Evolutionary conservation across 2,329 filamentous ascomycete species (phyloP), one percentile per base, ranked within the genome.

Genomic region (Aspergillus bombycis): DNA sequence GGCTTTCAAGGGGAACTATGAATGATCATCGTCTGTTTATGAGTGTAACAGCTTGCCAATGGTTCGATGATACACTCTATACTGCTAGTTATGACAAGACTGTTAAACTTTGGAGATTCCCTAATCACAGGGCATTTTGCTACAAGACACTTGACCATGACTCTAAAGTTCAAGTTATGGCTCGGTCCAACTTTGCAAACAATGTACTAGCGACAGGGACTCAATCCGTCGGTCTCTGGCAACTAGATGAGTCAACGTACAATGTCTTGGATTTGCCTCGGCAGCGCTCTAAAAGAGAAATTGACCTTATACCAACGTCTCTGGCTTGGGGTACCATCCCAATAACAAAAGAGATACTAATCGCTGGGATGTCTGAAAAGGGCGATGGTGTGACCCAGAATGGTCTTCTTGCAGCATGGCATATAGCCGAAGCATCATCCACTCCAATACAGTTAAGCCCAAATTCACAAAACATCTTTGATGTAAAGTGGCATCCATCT

Each of bases 381-480:
- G 70, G 72, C 19, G 71, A 76, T 11, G 75, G 78, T 23, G 63
- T 72, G 2, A 75, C 80, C 21, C 77, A 74, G 7, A 78, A 77
- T 41, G 87, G 87, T 3, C 82, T 87, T 63, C 78, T 87, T 11
- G 82, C 80, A 46, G 66, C 87, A 1, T 89, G 85, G 85, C 80
- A 83, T 64, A 68, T 86, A 3, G 70, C 75, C 16, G 79, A 82
- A 38, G 73, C 77, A 4, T 68, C 73, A 11, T 69, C 77, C 6
- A 67, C 41, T 9, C 64, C 68, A 28, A 66, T 84, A 1, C 67
- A 75, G n/a, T 71, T 87, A 0, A 73, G 75, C 12, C 81, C 82
- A 1, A 79, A 80, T 19, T 81, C 82, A 1, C 82, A 82, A 41
- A 86, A 85, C 62, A 81, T 88, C 0, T 88, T 88, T 68, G 86